These are phyloP conservation scores for Babesia ovis DNA, from an alignment of 169 alveolate species.

Conservation along the genomic window DNA sequence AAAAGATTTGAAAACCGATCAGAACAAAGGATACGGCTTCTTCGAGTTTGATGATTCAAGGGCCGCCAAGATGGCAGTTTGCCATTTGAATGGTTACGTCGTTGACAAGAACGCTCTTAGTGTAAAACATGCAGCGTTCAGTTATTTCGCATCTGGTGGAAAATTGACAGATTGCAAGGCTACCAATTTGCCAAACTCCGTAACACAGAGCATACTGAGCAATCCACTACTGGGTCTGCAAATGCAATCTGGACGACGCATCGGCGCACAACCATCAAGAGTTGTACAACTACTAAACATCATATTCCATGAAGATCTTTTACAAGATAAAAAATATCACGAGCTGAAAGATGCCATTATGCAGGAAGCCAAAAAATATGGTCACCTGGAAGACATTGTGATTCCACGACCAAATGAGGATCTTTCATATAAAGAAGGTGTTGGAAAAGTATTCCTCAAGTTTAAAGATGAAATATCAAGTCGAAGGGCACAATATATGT, in stretches of 20 bases:
- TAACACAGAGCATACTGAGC: conserved; percentile 79
- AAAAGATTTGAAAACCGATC: conserved; percentile 81
- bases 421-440: conserved; percentile 79
- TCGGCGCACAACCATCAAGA: conserved; percentile 82
- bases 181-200: conserved; percentile 80
- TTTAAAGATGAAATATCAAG: conserved; percentile 80
- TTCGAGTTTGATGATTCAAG: conserved; percentile 84
- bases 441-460: conserved; percentile 82
- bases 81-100: conserved; percentile 76
- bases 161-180: conserved; percentile 74
- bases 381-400: conserved; percentile 82
- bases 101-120: conserved; percentile 68
- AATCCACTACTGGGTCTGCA: conserved; percentile 83
- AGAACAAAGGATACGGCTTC: conserved; percentile 84
- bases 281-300: conserved; percentile 86
- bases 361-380: conserved; percentile 84
- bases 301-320: conserved; percentile 85
- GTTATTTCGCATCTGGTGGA: conserved; percentile 58
- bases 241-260: conserved; percentile 82
- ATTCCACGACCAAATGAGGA: conserved; percentile 83
- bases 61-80: conserved; percentile 82
- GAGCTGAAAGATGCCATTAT: conserved; percentile 76
- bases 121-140: conserved; percentile 71
- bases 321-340: conserved; percentile 78
- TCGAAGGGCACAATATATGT: conserved; percentile 85